phyloP scores from a whole-genome alignment of 225 moss, liverwort and hornwort species.

The Rhytidiadelphus loreus region DNA sequence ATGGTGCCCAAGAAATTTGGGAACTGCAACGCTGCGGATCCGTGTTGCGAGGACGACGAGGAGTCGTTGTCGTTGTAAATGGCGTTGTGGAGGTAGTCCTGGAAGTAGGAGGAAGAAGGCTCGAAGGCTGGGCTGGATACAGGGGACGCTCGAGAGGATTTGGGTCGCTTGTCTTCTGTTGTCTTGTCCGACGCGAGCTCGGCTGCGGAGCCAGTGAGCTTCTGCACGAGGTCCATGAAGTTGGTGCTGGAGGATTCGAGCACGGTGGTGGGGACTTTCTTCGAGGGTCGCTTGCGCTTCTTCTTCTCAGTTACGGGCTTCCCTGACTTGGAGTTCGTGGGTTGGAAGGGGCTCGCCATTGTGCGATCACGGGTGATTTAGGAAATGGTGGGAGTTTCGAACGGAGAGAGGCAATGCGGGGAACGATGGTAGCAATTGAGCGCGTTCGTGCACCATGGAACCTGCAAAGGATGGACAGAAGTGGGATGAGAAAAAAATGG shows the following conservation, averaged over 20 bases:
- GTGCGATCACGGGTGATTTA: background rate
- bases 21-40: background rate
- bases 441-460: conserved; percentile 1
- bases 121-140: background rate
- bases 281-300: conserved; percentile 35
- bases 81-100: conserved; percentile 2
- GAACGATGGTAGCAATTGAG: background rate
- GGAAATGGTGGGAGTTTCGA: background rate
- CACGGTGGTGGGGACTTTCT: conserved; percentile 35
- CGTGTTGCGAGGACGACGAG: conserved; percentile 5
- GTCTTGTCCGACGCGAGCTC: background rate
- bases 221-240: conserved; percentile 41
- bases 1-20: background rate
- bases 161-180: background rate
- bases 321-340: background rate
- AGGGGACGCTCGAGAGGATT: background rate
- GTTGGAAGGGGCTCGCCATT: background rate
- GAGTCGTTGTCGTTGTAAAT: background rate
- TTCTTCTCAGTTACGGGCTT: conserved; percentile 26
- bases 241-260: conserved; percentile 27
- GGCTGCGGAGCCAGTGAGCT: conserved; percentile 25
- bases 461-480: background rate
- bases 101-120: background rate
- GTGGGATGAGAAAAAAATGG: background rate
- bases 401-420: background rate